A percentile compares a stretch with the other conserved stretches of the same genome.
Conservation (phyloP, 768 basidiomycete species). For the Hebeloma cylindrosporum region DNA sequence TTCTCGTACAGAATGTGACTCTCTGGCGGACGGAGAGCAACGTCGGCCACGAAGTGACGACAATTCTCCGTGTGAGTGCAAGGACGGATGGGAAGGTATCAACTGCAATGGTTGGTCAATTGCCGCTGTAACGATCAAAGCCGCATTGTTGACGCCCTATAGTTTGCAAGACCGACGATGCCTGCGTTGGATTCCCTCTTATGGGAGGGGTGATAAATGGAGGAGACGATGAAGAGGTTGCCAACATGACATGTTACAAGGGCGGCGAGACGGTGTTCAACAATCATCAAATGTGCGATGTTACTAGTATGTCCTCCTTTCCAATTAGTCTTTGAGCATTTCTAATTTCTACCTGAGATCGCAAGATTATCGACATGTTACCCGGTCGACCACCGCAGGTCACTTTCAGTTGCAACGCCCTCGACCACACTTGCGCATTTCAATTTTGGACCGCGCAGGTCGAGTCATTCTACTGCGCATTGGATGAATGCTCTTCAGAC, state of each 20-base stretch:
- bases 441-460: constrained; percentile 97
- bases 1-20: constrained; percentile 76
- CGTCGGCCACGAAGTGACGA: constrained; percentile 78
- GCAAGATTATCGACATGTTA: constrained; percentile 92
- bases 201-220: constrained; percentile 25
- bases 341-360: constrained; percentile 49
- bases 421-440: constrained; percentile 74
- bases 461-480: constrained; percentile 94
- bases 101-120: constrained; percentile 87
- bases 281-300: constrained; percentile 97
- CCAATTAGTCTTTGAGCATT: not conserved
- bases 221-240: constrained; percentile 20
- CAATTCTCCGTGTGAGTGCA: constrained; percentile 81
- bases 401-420: constrained; percentile 86
- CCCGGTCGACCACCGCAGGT: constrained; percentile 91
- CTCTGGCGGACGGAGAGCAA: constrained; percentile 86
- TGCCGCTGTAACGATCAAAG: not conserved
- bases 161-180: constrained; percentile 86
- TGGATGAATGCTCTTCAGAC: constrained; percentile 65
- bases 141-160: constrained; percentile 4
- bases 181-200: constrained; percentile 81
- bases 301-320: constrained; percentile 73
- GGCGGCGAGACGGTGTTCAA: constrained; percentile 92
- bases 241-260: constrained; percentile 86
- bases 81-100: constrained; percentile 93